Percentiles rank a stretch among this genome's conserved stretches.
These are phyloP conservation scores for Pythium scleroteichum DNA, from an alignment of 352 stramenopile genomes.

Conservation along the genomic window DNA sequence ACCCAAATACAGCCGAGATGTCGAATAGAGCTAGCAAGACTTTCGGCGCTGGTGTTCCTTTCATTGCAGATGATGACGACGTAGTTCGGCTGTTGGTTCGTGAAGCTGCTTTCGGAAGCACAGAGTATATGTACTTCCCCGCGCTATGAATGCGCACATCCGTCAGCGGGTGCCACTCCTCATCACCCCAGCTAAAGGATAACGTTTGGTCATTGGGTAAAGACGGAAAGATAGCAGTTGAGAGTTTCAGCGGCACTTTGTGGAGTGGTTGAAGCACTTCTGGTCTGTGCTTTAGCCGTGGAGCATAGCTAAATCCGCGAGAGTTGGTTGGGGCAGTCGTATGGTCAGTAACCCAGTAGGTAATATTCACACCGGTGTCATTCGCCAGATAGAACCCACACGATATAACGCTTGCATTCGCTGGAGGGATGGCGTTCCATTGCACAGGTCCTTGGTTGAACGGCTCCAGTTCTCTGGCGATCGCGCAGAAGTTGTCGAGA, in stretches of 20 bases:
- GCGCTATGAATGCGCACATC: conserved; percentile 77
- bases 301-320: conserved; percentile 58
- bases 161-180: conserved; percentile 70
- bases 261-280: conserved; percentile 49
- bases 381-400: conserved; percentile 84
- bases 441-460: conserved; percentile 17
- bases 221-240: conserved; percentile 64
- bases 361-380: conserved; percentile 57
- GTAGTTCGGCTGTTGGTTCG: conserved; percentile 21
- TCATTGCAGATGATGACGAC: conserved; percentile 1
- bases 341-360: conserved; percentile 65
- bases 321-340: conserved; percentile 33
- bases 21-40: conserved; percentile 72
- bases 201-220: conserved; percentile 72
- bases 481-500: conserved; percentile 60
- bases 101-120: conserved; percentile 39
- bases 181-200: conserved; percentile 72
- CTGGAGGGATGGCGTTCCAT: conserved; percentile 32
- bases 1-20: conserved; percentile 66
- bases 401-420: conserved; percentile 68
- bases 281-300: conserved; percentile 40
- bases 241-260: conserved; percentile 73
- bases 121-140: conserved; percentile 77
- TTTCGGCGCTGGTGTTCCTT: conserved; percentile 3
- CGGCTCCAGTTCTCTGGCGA: conserved; percentile 61